Percentiles rank a stretch among this genome's conserved stretches.
Conservation (phyloP, 495 filamentous ascomycete genomes). For the Aspergillus nidulans region DNA sequence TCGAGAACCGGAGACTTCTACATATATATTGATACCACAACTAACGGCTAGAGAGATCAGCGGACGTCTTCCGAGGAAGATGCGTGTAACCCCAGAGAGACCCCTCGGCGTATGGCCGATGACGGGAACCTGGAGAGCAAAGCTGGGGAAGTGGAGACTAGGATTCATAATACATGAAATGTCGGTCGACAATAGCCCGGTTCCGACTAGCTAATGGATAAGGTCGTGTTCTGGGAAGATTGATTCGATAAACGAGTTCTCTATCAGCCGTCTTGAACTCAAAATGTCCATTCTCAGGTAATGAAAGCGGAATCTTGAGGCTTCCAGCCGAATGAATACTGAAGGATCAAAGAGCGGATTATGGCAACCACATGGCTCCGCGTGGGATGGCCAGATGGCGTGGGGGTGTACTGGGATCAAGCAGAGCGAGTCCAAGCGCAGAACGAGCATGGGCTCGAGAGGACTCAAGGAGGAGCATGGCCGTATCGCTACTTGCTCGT, state of each 20-base stretch:
- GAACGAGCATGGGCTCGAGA: background rate
- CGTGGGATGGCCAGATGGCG: background rate
- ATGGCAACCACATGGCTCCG: background rate
- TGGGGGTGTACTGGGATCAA: background rate
- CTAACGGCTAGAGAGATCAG: constrained; percentile 1
- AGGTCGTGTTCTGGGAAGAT: background rate
- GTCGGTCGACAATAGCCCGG: constrained; percentile 5
- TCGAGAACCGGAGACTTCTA: background rate
- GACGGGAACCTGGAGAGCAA: constrained; percentile 3
- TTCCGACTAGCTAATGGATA: background rate
- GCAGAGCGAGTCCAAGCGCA: background rate
- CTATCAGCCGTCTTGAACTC: background rate
- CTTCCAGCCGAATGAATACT: background rate
- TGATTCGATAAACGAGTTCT: background rate
- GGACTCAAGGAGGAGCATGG: background rate
- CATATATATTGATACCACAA: constrained; percentile 7
- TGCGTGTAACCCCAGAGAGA: constrained; percentile 4
- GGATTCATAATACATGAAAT: background rate
- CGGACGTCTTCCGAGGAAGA: constrained; percentile 23
- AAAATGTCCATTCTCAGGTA: background rate
- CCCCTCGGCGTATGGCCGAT: constrained; percentile 33
- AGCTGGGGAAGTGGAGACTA: constrained; percentile 6
- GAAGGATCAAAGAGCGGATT: background rate
- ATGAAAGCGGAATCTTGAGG: background rate
- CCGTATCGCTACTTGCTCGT: background rate